Percentiles rank a stretch among this genome's conserved stretches.
These are phyloP conservation scores for Rusavskia elegans DNA, from an alignment of 495 filamentous ascomycete species.

Conservation along the genomic window DNA sequence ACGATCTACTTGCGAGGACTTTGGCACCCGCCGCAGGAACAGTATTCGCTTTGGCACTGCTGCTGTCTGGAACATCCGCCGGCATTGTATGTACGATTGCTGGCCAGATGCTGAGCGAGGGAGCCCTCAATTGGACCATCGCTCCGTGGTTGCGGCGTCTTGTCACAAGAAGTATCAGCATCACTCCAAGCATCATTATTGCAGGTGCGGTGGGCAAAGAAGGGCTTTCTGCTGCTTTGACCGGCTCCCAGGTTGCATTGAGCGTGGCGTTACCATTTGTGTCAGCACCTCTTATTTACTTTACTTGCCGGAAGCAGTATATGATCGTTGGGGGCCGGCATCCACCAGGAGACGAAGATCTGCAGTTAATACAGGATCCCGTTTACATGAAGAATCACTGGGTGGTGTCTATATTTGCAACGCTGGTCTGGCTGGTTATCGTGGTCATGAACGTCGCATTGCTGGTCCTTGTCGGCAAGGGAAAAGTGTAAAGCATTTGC, in stretches of 20 bases:
- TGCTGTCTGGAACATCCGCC: conserved; percentile 61
- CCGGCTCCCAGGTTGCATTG: conserved; percentile 63
- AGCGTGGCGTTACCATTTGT: conserved; percentile 72
- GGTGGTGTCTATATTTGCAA: conserved; percentile 34
- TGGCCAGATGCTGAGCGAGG: conserved; percentile 71
- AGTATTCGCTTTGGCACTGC: conserved; percentile 60
- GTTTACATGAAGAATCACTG: conserved; percentile 49
- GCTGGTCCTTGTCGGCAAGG: conserved; percentile 49
- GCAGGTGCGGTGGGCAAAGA: conserved; percentile 58
- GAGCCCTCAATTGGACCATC: conserved; percentile 55
- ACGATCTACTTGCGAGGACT: conserved; percentile 51
- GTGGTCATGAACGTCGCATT: conserved; percentile 58
- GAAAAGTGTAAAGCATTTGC: conserved; percentile 22
- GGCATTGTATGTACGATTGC: conserved; percentile 76
- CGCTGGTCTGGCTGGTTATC: conserved; percentile 52
- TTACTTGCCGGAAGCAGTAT: conserved; percentile 65
- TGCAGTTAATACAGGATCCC: conserved; percentile 15
- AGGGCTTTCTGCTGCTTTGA: conserved; percentile 58
- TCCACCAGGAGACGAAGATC: conserved; percentile 10
- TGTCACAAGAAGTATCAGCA: conserved; percentile 55
- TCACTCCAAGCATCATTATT: conserved; percentile 69
- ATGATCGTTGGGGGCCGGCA: conserved; percentile 48
- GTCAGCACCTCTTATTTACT: conserved; percentile 70
- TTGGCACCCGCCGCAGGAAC: conserved; percentile 59
- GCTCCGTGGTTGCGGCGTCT: conserved; percentile 58